A percentile compares a stretch with the other conserved stretches of the same genome.
These are phyloP conservation scores for Saccharomyces mikatae DNA, from an alignment of 805 yeast genomes.

Conservation along the genomic window DNA sequence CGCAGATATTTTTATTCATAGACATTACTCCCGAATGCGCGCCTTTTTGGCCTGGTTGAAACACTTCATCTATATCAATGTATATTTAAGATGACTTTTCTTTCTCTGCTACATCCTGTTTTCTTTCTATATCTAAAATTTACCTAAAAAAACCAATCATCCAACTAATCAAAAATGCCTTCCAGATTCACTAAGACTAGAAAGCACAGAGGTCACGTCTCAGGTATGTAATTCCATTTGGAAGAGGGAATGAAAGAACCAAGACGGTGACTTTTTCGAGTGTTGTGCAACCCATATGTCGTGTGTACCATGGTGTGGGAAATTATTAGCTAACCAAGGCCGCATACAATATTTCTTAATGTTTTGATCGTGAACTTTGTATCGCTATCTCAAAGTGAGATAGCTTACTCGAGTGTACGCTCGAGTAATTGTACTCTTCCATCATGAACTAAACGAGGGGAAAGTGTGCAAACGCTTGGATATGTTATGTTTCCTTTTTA, in stretches of 20 bases:
- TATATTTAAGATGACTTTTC: not conserved
- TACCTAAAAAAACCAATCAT: not conserved
- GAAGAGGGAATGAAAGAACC: slow-evolving; percentile 37
- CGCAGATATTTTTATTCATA: not conserved
- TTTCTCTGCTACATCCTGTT: too few species aligned
- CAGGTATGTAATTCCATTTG: slow-evolving; percentile 63
- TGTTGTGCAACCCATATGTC: not conserved
- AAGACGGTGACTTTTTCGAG: slow-evolving; percentile 27
- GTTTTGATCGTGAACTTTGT: not conserved
- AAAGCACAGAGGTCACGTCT: slow-evolving; percentile 99
- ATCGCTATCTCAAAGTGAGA: not conserved
- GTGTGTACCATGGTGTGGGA: not conserved
- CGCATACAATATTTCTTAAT: not conserved
- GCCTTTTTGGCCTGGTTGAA: not conserved
- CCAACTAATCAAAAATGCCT: slow-evolving; percentile 59
- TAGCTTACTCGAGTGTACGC: not conserved
- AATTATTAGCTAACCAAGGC: not conserved
- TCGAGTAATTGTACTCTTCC: not conserved
- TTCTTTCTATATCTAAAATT: too few species aligned
- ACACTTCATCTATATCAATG: not conserved
- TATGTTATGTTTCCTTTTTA: not conserved
- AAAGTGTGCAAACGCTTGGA: not conserved
- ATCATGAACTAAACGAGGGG: not conserved
- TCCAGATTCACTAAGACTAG: slow-evolving; percentile 99
- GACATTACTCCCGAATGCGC: not conserved